Evolutionary conservation across 805 yeast species (phyloP), one percentile per base, ranked within the genome.

Genomic region (Priceomyces fermenticarens): DNA sequence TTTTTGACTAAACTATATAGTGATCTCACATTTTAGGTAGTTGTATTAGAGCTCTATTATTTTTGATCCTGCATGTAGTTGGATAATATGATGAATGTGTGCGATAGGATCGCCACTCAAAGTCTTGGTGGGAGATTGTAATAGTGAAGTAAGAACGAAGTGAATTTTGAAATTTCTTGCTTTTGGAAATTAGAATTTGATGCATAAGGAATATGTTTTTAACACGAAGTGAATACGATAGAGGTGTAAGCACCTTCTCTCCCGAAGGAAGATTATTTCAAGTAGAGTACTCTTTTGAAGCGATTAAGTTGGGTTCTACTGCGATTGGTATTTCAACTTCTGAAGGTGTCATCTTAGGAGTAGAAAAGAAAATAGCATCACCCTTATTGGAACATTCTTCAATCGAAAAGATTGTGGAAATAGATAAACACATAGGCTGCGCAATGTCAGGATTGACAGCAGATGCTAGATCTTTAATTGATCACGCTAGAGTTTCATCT

Each of bases 401-500:
- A 33, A 90, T 95, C 58, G 99, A 95, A 61, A 93, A 93, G 65
- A 90, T 93, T 51, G 87, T 93, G 51, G 99, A 93, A 59, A 85
- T 93, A 43, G 99, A 93, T 60, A 71, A 72, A 35, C 99, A 93
- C 60, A 81, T 93, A 42, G 99, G 99, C 36, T 89, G 97, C 69
- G 99, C 99, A 53, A 93, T 93, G 97, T 83, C 95, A 48, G 99
- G 99, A 3, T 75, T 95, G 49, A 93, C 98, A 2, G 98, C 99
- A 2, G 99, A 93, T 70, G 99, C 99, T 12, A 78, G 98, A 58
- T 87, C 96, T 26, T 89, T 93, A 96, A 89, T 93, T 57, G 98
- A 95, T 62, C 99, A 93, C 58, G 99, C 99, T 13, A 77, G 99
- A 55, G 96, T 88, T 15, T 80, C 85, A 8, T 79, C 89, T 9